These are phyloP conservation scores for Metschnikowia cubensis DNA, from an alignment of 805 yeast genomes.

Conservation along the genomic window DNA sequence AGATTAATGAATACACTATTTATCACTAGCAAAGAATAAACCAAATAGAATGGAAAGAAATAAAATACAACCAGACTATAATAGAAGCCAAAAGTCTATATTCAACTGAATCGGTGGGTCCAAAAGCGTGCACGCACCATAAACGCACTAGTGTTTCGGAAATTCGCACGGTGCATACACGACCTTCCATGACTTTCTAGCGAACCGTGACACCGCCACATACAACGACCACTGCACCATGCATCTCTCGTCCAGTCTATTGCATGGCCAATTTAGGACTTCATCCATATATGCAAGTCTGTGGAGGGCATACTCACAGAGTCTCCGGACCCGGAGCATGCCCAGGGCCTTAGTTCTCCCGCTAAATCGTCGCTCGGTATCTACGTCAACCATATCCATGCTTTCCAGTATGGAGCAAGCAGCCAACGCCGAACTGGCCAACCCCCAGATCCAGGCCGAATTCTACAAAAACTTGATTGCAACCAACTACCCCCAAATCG, in stretches of 20 bases:
- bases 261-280: neutral
- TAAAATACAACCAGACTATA: too few species aligned
- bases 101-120: too few species aligned
- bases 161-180: conserved; percentile 9
- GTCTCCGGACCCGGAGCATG: neutral
- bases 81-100: too few species aligned
- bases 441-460: conserved; percentile 73
- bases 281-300: neutral
- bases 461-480: conserved; percentile 73
- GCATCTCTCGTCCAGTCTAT: neutral
- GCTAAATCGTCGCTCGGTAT: conserved; percentile 14
- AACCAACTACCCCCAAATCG: conserved; percentile 91
- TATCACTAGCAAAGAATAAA: too few species aligned
- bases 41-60: too few species aligned
- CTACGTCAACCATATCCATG: conserved; percentile 25
- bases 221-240: neutral
- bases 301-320: neutral
- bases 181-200: conserved; percentile 11
- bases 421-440: conserved; percentile 74
- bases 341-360: neutral
- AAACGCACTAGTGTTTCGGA: neutral
- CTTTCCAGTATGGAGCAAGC: conserved; percentile 60
- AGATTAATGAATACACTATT: neutral
- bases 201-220: conserved; percentile 2
- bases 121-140: neutral